Conservation (phyloP, 1,284 basidiomycete genomes). For the Pisolithus thermaeus region DNA sequence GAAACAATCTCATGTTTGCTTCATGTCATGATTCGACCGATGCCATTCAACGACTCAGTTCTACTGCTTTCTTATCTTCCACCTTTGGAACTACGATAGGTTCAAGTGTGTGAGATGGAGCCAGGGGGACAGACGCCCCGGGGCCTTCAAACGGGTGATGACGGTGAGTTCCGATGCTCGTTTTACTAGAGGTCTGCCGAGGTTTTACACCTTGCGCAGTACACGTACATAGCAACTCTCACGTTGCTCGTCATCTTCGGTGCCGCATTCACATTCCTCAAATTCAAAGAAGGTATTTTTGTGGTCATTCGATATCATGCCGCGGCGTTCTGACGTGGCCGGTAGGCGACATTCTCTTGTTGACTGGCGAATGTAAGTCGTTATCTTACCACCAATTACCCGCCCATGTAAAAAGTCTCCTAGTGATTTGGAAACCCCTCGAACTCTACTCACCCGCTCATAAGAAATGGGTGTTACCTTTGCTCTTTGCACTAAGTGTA, state of each 20-base stretch:
- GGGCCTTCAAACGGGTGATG: constrained; percentile 77
- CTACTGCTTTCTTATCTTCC: constrained; percentile 54
- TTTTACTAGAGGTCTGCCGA: constrained; percentile 1
- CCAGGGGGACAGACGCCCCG: constrained; percentile 60
- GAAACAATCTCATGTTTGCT: not conserved
- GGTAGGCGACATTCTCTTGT: constrained; percentile 37
- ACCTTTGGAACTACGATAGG: constrained; percentile 69
- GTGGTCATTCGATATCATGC: not conserved
- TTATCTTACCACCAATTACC: not conserved
- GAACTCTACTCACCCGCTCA: constrained; percentile 39
- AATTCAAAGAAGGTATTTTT: constrained; percentile 60
- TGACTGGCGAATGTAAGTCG: constrained; percentile 36
- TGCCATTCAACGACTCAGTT: constrained; percentile 39
- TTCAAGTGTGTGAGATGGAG: constrained; percentile 68
- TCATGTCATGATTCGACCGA: constrained; percentile 1
- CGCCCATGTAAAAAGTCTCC: constrained; percentile 9
- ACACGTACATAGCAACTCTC: constrained; percentile 64
- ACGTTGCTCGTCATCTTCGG: constrained; percentile 59
- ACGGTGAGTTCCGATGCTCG: constrained; percentile 44
- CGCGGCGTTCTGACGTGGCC: constrained; percentile 1
- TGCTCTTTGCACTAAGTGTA: constrained; percentile 60
- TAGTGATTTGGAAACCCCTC: constrained; percentile 55
- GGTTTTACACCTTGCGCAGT: constrained; percentile 36
- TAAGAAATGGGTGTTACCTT: constrained; percentile 53
- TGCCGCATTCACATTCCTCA: constrained; percentile 52